Conservation (phyloP, 345 rosid genomes). For the Bretschneidera sinensis region DNA sequence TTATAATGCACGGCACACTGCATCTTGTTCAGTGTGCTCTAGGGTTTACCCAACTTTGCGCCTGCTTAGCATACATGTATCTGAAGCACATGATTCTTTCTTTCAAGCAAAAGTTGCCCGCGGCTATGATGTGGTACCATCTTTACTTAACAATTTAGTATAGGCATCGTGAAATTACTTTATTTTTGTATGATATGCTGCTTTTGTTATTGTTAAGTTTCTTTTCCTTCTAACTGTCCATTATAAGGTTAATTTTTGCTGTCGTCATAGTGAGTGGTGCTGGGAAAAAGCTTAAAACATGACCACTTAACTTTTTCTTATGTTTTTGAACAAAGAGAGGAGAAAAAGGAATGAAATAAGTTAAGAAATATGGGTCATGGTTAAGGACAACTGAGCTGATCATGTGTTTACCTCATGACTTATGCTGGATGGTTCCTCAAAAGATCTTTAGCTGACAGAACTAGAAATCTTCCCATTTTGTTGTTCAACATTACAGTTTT, state of each 20-base stretch:
- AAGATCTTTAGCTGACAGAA: neutral
- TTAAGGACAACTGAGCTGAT: neutral
- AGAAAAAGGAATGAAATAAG: neutral
- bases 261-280: too few relatives aligned
- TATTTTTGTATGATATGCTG: constrained; percentile 4
- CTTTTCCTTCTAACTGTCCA: neutral
- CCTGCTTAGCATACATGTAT: constrained; percentile 75
- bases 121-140: constrained; percentile 73
- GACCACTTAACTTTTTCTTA: too few relatives aligned
- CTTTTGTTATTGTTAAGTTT: neutral
- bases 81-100: constrained; percentile 94
- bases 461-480: neutral
- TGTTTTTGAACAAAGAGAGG: too few relatives aligned
- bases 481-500: neutral
- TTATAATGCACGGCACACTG: constrained; percentile 72
- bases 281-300: too few relatives aligned
- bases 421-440: too few relatives aligned
- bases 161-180: neutral
- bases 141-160: neutral
- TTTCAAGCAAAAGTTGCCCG: constrained; percentile 93
- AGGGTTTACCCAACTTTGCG: constrained; percentile 83
- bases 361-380: neutral
- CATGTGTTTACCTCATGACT: neutral
- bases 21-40: constrained; percentile 91
- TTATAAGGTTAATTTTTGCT: too few relatives aligned